A percentile compares a stretch with the other conserved stretches of the same genome.
Conservation (phyloP, 495 filamentous ascomycete species). For the Bacidia rubella region DNA sequence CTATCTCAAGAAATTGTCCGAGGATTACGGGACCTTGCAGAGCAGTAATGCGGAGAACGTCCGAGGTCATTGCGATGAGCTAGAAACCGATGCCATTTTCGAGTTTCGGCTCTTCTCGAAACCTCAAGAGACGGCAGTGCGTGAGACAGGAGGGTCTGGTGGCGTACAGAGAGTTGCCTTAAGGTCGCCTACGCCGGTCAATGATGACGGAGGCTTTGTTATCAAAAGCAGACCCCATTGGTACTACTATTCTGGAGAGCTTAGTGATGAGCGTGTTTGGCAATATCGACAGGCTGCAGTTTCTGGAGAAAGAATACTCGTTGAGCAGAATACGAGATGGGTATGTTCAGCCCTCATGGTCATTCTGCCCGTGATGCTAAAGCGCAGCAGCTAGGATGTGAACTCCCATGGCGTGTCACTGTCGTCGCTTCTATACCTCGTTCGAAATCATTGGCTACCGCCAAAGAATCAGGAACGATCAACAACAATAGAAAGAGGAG, state of each 20-base stretch:
- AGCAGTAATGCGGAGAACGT: not conserved
- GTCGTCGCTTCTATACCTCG: not conserved
- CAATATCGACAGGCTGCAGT: conserved; percentile 9
- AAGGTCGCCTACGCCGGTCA: conserved; percentile 7
- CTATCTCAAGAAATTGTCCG: conserved; percentile 2
- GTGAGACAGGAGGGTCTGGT: not conserved
- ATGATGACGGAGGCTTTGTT: not conserved
- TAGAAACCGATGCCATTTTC: not conserved
- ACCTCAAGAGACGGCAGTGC: not conserved
- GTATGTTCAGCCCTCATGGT: not conserved
- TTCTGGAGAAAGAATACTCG: conserved; percentile 1
- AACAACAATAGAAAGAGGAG: conserved; percentile 4
- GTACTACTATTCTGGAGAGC: conserved; percentile 8
- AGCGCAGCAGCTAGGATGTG: conserved; percentile 4
- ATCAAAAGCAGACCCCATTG: not conserved
- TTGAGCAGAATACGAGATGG: conserved; percentile 7
- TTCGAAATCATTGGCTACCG: not conserved
- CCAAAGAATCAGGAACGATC: conserved; percentile 15
- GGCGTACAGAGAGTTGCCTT: conserved; percentile 4
- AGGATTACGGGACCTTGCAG: not conserved
- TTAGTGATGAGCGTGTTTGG: not conserved
- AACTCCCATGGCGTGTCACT: conserved; percentile 13
- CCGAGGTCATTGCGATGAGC: not conserved
- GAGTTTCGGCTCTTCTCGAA: conserved; percentile 10
- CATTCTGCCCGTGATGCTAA: not conserved